Base-by-base conservation (phyloP, 2,329 filamentous ascomycete genomes). In the Tolypocladium cylindrosporum region DNA sequence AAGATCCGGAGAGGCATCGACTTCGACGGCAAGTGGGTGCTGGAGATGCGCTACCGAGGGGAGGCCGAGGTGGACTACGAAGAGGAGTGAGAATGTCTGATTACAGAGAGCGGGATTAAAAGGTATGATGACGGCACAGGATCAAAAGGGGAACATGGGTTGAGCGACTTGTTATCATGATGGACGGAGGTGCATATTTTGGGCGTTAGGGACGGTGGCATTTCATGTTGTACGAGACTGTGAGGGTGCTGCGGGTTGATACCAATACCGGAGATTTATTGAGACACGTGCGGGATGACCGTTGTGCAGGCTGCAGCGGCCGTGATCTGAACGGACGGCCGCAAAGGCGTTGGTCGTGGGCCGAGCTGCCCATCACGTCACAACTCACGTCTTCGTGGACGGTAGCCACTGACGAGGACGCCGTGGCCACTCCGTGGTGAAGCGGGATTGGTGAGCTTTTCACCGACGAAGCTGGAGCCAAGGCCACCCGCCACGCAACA, bases 21-120 rank as follows among this genome's bases (percentile, higher is more conserved):
- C 66, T 97, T 97, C 77, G 91, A 90, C 31, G 85, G 86, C 60
- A 84, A 86, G 63, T 97, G 93, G 93, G 86, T 94, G 61, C 79
- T 95, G 16, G 85, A 87, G 65, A 82, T 94, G 73, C 75, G 71
- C 60, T 83, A 81, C 60, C 74, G 75, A 24, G 74, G 75, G 42
- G 7, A 6, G 7, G 62, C 66, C 3, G 64, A 67, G 27, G 66
- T 62, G 19, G 70, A 67, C n/a, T 64, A 63, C 42, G 60, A 63
- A 27, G 62, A 60, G 54, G 55, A 59, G 2, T 59, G 45, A 59
- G 37, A 31, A 24, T 24, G 19, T 56, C 13, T 40, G 58, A 59
- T 63, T 59, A 41, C 43, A 62, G 45, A 11, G 11, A 40, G 45
- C 14, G 48, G 48, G 36, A 24, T 52, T 36, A 37, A 48, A 58